Conservation (phyloP, 768 basidiomycete species). For the Leccinellum luteum region DNA sequence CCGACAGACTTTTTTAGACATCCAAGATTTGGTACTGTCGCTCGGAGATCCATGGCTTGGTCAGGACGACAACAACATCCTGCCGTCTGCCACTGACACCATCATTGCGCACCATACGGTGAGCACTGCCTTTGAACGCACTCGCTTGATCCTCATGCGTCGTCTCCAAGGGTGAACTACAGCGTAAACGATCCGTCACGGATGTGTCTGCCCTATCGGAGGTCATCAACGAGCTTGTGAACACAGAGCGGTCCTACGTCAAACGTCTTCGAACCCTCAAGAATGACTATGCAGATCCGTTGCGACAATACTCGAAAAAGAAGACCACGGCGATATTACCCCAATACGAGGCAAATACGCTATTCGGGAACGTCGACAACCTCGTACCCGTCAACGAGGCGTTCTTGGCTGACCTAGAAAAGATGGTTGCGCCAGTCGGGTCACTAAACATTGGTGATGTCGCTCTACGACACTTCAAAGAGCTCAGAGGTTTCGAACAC, state of each 20-base stretch:
- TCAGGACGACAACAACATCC: slow-evolving; percentile 47
- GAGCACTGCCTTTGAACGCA: slow-evolving; percentile 26
- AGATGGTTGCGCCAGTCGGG: slow-evolving; percentile 65
- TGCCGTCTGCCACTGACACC: slow-evolving; percentile 40
- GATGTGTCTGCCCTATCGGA: slow-evolving; percentile 66
- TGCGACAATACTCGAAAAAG: slow-evolving; percentile 79
- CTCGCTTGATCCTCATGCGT: slow-evolving; percentile 12
- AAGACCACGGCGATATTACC: slow-evolving; percentile 87
- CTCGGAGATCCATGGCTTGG: slow-evolving; percentile 65
- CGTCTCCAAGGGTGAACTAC: slow-evolving; percentile 17
- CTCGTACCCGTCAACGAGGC: slow-evolving; percentile 87
- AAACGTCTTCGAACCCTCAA: slow-evolving; percentile 80
- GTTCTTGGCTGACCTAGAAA: slow-evolving; percentile 81
- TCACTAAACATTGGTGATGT: slow-evolving; percentile 72
- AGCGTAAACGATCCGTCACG: slow-evolving; percentile 58
- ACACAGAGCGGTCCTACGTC: slow-evolving; percentile 89
- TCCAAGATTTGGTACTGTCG: slow-evolving; percentile 75
- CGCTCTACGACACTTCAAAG: slow-evolving; percentile 82
- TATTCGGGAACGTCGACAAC: slow-evolving; percentile 93
- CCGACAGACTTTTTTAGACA: slow-evolving; percentile 46
- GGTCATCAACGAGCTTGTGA: slow-evolving; percentile 81
- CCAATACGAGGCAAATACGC: slow-evolving; percentile 84
- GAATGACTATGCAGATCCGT: slow-evolving; percentile 85
- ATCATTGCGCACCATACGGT: slow-evolving; percentile 43
- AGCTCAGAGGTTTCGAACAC: slow-evolving; percentile 80